Evolutionary conservation across 768 basidiomycete species (phyloP), one percentile per base, ranked within the genome.

Genomic region (Gymnopilus junonius): DNA sequence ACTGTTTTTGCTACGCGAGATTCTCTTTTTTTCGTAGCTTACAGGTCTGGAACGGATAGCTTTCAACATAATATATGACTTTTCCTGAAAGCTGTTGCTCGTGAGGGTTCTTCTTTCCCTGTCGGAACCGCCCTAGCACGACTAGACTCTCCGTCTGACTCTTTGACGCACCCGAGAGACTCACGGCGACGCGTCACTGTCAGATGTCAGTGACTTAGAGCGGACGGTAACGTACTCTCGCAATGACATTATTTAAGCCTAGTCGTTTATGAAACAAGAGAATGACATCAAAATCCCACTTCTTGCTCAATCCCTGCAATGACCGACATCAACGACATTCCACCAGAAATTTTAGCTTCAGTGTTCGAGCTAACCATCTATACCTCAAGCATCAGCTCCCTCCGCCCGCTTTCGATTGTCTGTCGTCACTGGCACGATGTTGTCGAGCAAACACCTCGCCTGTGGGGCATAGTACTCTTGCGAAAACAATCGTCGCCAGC

Each of bases 381-480:
- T 21, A 64, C 67, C 20, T 74, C 71, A 64, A 75, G 71, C 35
- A 69, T 73, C 48, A 63, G 60, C 6, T 73, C 71, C 58, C 68
- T 76, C 15, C 68, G 69, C 2, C 70, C 73, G 1, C 56, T 75
- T 4, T 69, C 73, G 29, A 63, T 69, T 17, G 75, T 76, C 20
- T 75, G 71, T 61, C 65, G 58, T 5, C 31, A 50, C 21, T 79
- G 75, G 69, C 64, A 71, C 59, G 65, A 70, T 46, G 64, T 75
- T 29, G 58, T 75, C 39, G 46, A 61, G 2, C 68, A 66, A 42
- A 76, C 74, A 0, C 76, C 76, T n/a, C 71, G 71, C 4, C 67
- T 79, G 6, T 76, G 74, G 75, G 75, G 75, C 1, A 75, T 76
- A 39, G 59, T 78, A 27, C 55, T 63, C 10, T 25, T 75, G 14